These are phyloP conservation scores for Lanmaoa pseudosensibilis DNA, from an alignment of 768 basidiomycete genomes.

Conservation along the genomic window DNA sequence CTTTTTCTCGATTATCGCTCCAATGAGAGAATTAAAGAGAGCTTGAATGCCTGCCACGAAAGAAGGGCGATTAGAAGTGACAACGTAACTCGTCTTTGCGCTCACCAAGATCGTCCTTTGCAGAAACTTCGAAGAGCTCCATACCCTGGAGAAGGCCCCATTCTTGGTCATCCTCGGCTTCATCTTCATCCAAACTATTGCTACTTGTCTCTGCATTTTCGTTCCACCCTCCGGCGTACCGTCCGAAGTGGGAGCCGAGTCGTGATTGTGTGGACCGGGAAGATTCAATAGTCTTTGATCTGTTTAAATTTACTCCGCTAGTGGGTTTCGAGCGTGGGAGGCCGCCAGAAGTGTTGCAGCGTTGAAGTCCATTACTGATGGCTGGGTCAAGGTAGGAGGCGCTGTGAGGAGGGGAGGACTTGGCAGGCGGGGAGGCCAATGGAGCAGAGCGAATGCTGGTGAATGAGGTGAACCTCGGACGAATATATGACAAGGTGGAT, in stretches of 20 bases:
- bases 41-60: slow-evolving; percentile 64
- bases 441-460: slow-evolving; percentile 65
- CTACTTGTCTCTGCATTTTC: slow-evolving; percentile 61
- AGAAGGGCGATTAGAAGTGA: slow-evolving; percentile 10
- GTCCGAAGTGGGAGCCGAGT: slow-evolving; percentile 57
- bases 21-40: slow-evolving; percentile 78
- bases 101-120: slow-evolving; percentile 81
- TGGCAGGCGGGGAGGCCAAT: slow-evolving; percentile 42
- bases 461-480: slow-evolving; percentile 37
- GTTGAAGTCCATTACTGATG: slow-evolving; percentile 50
- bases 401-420: slow-evolving; percentile 53
- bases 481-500: slow-evolving; percentile 38
- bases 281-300: slow-evolving; percentile 38
- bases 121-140: slow-evolving; percentile 88
- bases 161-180: slow-evolving; percentile 53
- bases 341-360: slow-evolving; percentile 50
- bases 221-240: slow-evolving; percentile 51
- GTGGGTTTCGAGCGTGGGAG: slow-evolving; percentile 53
- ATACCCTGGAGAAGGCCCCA: slow-evolving; percentile 83
- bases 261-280: slow-evolving; percentile 51
- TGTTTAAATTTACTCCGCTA: slow-evolving; percentile 33
- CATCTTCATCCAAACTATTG: slow-evolving; percentile 66
- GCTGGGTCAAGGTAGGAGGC: slow-evolving; percentile 66
- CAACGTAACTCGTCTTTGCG: background rate
- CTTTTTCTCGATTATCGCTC: slow-evolving; percentile 74